Evolutionary conservation across 73 alveolate species (phyloP), one percentile per base, ranked within the genome.

Genomic region (Symbiodinium pilosum): DNA sequence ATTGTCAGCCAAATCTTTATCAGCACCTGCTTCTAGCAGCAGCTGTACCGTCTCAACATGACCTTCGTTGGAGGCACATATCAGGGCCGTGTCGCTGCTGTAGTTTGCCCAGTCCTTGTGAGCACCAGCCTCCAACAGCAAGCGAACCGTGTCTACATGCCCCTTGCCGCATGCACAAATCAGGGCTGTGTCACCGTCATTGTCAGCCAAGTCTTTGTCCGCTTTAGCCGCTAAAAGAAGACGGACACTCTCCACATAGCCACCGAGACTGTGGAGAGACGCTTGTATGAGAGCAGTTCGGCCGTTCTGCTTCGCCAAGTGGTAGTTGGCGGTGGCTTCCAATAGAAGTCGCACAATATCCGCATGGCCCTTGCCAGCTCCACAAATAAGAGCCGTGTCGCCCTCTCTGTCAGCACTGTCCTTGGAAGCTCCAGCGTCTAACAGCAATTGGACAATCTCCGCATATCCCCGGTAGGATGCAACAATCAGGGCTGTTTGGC

Each of bases 201-300:
- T 64, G 14, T 64, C 81, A 64, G 81, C 81, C 81, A 64, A 64
- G 81, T 64, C 81, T 36, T 64, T 64, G 77, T 64, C 77, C 38
- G 77, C 77, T 26, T 36, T 36, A 26, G 77, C 77, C 28, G 77
- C 77, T 36, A 64, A 64, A 16, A 64, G 36, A 24, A 21, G 28
- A 30, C 77, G 77, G 39, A 30, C 77, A 36, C 77, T 64, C 73
- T 64, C 81, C 81, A 64, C 81, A 64, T 26, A 64, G 81, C 30
- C 81, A 28, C 38, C 81, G 38, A 64, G 81, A 64, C 81, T 38
- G 0, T n/a, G 9, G 39, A 64, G 32, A 9, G 77, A 64, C 9
- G 77, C 77, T 36, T 64, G 40, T 64, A 64, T 64, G 39, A 64
- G 36, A 64, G 77, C 77, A 7, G 77, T 64, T 36, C 77, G 77